Percentiles rank a stretch among this genome's conserved stretches.
Conservation (phyloP, 2,329 filamentous ascomycete species). For the Alternaria ethzedia region DNA sequence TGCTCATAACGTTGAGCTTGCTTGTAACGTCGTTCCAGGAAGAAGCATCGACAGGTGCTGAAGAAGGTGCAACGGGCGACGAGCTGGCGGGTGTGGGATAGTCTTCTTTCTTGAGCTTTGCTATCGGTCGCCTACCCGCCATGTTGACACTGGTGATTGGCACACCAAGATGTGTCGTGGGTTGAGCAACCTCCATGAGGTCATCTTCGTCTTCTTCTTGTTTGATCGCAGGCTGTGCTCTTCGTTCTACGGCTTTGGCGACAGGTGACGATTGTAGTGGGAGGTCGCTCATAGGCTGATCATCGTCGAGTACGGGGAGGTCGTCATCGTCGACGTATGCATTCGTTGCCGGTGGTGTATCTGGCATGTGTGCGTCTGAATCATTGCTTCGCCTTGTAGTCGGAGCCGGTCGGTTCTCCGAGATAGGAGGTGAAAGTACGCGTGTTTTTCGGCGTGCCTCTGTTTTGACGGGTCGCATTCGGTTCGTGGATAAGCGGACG, state of each 20-base stretch:
- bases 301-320: conserved; percentile 65
- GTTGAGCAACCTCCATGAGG: conserved; percentile 85
- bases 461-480: conserved; percentile 72
- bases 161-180: conserved; percentile 67
- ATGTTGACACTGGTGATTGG: conserved; percentile 80
- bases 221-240: conserved; percentile 62
- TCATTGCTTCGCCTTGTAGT: conserved; percentile 29
- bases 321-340: conserved; percentile 61
- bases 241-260: conserved; percentile 77
- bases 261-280: conserved; percentile 83
- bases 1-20: conserved; percentile 84
- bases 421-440: conserved; percentile 76
- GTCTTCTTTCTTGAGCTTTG: conserved; percentile 71
- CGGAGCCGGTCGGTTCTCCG: conserved; percentile 49
- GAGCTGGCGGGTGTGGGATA: conserved; percentile 77
- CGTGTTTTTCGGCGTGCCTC: conserved; percentile 80
- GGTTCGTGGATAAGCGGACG: conserved; percentile 59
- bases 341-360: conserved; percentile 48
- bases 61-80: conserved; percentile 70
- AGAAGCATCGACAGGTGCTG: conserved; percentile 70
- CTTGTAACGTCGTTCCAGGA: conserved; percentile 88
- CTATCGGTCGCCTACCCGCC: conserved; percentile 76
- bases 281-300: conserved; percentile 85
- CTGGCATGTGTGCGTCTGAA: conserved; percentile 54
- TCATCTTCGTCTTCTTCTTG: conserved; percentile 74